Percentiles rank a stretch among this genome's conserved stretches.
Evolutionary conservation across 345 rosid species (phyloP).

Genomic region (Arabis alpina): DNA sequence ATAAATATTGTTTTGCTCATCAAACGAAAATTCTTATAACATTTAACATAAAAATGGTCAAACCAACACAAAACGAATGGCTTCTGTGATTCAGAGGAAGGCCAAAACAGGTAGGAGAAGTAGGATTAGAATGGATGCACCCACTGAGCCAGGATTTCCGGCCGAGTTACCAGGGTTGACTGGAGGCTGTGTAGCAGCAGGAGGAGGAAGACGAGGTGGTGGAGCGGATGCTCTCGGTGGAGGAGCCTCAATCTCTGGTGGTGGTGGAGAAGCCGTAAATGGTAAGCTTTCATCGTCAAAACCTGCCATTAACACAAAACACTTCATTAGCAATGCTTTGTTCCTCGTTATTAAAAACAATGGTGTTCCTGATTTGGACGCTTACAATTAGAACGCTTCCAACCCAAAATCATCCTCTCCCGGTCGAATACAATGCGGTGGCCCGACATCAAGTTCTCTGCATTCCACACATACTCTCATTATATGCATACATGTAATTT

Average conservation of each 20-base stretch:
- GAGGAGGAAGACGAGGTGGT: conserved; percentile 26
- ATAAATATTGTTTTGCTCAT: no score
- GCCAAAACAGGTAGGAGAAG: conserved; percentile 37
- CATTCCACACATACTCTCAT: conserved; percentile 15
- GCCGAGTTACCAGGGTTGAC: conserved; percentile 7
- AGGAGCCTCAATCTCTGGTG: conserved; percentile 29
- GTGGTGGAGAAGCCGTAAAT: conserved; percentile 32
- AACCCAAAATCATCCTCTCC: conserved; percentile 65
- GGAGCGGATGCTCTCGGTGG: conserved; percentile 19
- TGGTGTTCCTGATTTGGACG: conserved; percentile 5
- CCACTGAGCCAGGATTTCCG: background rate
- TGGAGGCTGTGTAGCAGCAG: conserved; percentile 10
- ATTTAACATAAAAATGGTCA: no score
- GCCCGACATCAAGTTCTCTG: conserved; percentile 80
- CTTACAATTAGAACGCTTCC: conserved; percentile 75
- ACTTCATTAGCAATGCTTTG: background rate
- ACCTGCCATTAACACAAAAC: conserved; percentile 27
- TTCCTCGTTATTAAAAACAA: background rate
- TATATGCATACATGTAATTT: background rate
- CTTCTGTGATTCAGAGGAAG: conserved; percentile 34
- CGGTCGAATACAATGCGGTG: conserved; percentile 67
- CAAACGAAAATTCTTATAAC: no score
- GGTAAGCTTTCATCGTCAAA: conserved; percentile 37
- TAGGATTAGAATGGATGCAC: conserved; percentile 23
- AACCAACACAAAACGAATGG: conserved; percentile 29